phyloP scores from a whole-genome alignment of 2,329 filamentous ascomycete genomes.

The Clonostachys chloroleuca region DNA sequence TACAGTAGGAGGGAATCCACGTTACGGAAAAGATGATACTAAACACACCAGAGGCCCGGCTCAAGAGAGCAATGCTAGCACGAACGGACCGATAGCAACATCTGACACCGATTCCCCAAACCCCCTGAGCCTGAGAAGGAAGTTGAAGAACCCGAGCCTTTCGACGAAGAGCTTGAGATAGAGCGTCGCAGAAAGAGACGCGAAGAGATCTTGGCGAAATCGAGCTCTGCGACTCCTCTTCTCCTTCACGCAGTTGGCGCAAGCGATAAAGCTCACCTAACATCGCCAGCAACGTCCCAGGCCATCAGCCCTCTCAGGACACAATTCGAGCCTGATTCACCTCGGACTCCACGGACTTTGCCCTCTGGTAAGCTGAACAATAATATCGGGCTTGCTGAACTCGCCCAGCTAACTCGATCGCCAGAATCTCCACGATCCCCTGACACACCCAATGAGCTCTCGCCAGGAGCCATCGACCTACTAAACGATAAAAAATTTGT shows the following conservation, averaged over 20 bases:
- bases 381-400: no score
- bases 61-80: neutral
- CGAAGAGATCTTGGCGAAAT: conserved; percentile 81
- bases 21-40: conserved; percentile 58
- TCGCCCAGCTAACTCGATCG: no score
- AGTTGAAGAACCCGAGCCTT: conserved; percentile 49
- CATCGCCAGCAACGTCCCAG: conserved; percentile 45
- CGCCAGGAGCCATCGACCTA: conserved; percentile 58
- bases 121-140: conserved; percentile 31
- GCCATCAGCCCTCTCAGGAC: conserved; percentile 31
- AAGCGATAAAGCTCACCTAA: conserved; percentile 48
- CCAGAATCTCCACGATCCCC: conserved; percentile 32
- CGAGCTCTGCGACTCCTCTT: conserved; percentile 68
- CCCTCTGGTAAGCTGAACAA: conserved; percentile 26
- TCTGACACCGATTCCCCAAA: conserved; percentile 3
- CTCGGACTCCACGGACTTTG: conserved; percentile 39
- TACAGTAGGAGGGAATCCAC: conserved; percentile 54
- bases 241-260: conserved; percentile 70
- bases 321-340: conserved; percentile 18
- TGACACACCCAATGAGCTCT: conserved; percentile 45
- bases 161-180: conserved; percentile 79
- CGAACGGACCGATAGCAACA: neutral
- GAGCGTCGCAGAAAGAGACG: conserved; percentile 80
- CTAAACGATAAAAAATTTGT: conserved; percentile 64
- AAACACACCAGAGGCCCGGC: conserved; percentile 56